A percentile compares a stretch with the other conserved stretches of the same genome.
Conservation (phyloP, 495 filamentous ascomycete genomes). For the Parachaetomium inaequale region DNA sequence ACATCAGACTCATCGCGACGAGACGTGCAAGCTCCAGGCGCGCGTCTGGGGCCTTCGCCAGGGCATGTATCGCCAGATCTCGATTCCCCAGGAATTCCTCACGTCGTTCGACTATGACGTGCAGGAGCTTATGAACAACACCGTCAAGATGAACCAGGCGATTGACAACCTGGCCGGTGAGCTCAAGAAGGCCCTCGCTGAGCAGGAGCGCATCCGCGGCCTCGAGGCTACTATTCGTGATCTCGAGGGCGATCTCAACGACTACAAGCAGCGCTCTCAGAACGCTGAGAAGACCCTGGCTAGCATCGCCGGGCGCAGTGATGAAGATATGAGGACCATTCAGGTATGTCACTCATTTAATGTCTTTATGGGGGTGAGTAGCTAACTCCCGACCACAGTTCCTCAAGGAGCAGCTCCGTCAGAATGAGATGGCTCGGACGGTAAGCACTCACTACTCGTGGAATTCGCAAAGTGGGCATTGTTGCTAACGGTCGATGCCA, state of each 20-base stretch:
- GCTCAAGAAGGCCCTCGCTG: background rate
- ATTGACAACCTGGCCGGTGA: background rate
- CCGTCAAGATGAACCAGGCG: constrained; percentile 11
- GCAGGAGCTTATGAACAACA: constrained; percentile 9
- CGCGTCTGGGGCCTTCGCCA: constrained; percentile 21
- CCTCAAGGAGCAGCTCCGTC: constrained; percentile 17
- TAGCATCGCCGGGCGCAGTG: background rate
- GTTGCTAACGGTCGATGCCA: background rate
- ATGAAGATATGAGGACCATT: constrained; percentile 14
- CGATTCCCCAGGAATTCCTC: constrained; percentile 4
- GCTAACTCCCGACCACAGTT: background rate
- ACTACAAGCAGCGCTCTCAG: background rate
- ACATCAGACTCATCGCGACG: constrained; percentile 10
- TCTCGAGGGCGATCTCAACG: background rate
- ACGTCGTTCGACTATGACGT: constrained; percentile 14
- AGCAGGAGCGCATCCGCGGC: background rate
- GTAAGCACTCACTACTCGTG: background rate
- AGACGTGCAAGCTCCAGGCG: constrained; percentile 9
- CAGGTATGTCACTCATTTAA: constrained; percentile 11
- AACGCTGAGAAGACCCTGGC: constrained; percentile 2
- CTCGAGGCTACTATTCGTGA: background rate
- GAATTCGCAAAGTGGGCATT: background rate
- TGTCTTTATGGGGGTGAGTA: background rate
- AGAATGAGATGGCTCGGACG: constrained; percentile 9
- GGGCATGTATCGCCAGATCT: constrained; percentile 10